Percentiles rank a stretch among this genome's conserved stretches.
Evolutionary conservation across 768 basidiomycete species (phyloP).

Genomic region (Pleurotus eryngii): DNA sequence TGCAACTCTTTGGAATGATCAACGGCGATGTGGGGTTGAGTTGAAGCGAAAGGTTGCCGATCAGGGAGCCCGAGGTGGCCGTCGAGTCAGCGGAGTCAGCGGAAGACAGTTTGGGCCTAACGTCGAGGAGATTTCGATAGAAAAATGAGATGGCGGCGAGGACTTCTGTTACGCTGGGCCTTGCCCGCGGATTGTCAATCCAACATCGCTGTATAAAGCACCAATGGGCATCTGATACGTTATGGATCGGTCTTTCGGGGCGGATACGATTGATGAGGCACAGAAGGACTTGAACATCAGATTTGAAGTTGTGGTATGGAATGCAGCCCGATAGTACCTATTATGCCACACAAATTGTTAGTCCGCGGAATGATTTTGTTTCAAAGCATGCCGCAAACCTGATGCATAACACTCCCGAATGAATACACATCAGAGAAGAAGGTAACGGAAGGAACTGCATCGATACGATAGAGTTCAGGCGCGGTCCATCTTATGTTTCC

Average conservation of each 20-base stretch:
- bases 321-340: slow-evolving; percentile 9
- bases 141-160: slow-evolving; percentile 6
- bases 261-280: slow-evolving; percentile 3
- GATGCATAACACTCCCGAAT: slow-evolving; percentile 9
- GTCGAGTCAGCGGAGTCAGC: background rate
- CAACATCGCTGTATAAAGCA: slow-evolving; percentile 9
- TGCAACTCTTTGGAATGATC: background rate
- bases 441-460: slow-evolving; percentile 2
- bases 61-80: background rate
- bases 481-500: slow-evolving; percentile 9
- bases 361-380: background rate
- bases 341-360: background rate
- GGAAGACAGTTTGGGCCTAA: background rate
- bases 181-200: slow-evolving; percentile 2
- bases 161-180: slow-evolving; percentile 7
- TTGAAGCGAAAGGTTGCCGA: background rate
- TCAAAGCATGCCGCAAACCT: slow-evolving; percentile 1
- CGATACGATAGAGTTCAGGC: slow-evolving; percentile 5
- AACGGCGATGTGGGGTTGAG: background rate
- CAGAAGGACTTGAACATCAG: slow-evolving; percentile 5
- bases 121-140: background rate
- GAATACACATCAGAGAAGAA: slow-evolving; percentile 10
- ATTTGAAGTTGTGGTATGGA: slow-evolving; percentile 8
- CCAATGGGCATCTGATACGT: slow-evolving; percentile 9
- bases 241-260: slow-evolving; percentile 3